Percentiles rank a stretch among this genome's conserved stretches.
These are phyloP conservation scores for Globisporangium cederbergense DNA, from an alignment of 352 stramenopile species.

Conservation along the genomic window DNA sequence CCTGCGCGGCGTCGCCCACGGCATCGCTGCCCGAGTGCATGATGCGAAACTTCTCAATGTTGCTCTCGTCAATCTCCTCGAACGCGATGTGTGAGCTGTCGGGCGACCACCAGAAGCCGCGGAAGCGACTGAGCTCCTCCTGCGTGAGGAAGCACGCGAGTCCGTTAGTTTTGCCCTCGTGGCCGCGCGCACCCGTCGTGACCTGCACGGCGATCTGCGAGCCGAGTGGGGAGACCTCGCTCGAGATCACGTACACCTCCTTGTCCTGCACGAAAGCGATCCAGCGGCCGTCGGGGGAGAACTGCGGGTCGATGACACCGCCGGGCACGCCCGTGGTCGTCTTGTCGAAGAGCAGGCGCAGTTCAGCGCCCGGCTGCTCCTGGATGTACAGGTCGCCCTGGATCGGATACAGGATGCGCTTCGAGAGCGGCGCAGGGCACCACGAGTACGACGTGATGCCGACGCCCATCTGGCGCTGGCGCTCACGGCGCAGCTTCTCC, in stretches of 20 bases:
- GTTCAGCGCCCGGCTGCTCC: conserved; percentile 63
- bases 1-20: conserved; percentile 52
- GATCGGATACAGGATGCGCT: conserved; percentile 88
- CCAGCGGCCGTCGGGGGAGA: conserved; percentile 88
- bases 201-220: conserved; percentile 62
- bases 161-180: conserved; percentile 86
- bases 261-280: conserved; percentile 94
- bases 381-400: conserved; percentile 94
- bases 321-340: conserved; percentile 57
- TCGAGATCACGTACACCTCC: conserved; percentile 91
- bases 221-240: conserved; percentile 29
- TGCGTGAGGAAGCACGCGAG: conserved; percentile 97
- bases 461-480: conserved; percentile 88
- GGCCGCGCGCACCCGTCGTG: conserved; percentile 65
- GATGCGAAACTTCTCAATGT: conserved; percentile 94
- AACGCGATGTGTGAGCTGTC: conserved; percentile 88
- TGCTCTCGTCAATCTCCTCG: conserved; percentile 91
- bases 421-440: conserved; percentile 48
- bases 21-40: conserved; percentile 89
- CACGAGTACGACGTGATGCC: conserved; percentile 92
- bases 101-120: conserved; percentile 95
- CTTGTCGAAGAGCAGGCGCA: conserved; percentile 89
- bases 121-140: conserved; percentile 96
- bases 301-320: conserved; percentile 92
- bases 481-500: conserved; percentile 89